phyloP scores from a whole-genome alignment of 495 filamentous ascomycete species.

The Oleoguttula mirabilis region DNA sequence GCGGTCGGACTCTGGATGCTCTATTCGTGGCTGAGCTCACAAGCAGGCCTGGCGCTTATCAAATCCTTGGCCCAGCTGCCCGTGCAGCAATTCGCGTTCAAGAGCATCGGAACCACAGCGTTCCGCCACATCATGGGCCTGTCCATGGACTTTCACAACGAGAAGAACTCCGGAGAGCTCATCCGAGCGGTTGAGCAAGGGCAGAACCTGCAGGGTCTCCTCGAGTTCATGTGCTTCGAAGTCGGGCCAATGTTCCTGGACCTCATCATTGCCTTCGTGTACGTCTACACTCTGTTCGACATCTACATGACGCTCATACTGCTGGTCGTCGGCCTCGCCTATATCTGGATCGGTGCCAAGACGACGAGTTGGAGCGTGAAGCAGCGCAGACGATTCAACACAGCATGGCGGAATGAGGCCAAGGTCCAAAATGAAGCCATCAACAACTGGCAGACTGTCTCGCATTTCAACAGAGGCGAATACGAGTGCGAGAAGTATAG shows the following conservation, averaged over 20 bases:
- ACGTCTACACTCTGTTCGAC: conserved; percentile 58
- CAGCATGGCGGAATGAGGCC: conserved; percentile 39
- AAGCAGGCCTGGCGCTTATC: conserved; percentile 13
- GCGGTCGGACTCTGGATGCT: conserved; percentile 28
- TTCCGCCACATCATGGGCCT: conserved; percentile 68
- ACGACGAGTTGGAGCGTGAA: conserved; percentile 19
- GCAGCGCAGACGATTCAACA: conserved; percentile 9
- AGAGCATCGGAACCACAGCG: conserved; percentile 48
- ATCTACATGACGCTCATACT: conserved; percentile 63
- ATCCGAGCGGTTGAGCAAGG: conserved; percentile 56
- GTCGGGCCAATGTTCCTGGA: conserved; percentile 61
- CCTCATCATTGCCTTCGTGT: conserved; percentile 53
- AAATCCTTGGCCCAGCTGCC: conserved; percentile 14
- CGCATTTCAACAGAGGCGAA: conserved; percentile 55
- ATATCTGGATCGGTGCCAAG: conserved; percentile 39
- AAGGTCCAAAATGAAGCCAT: conserved; percentile 52
- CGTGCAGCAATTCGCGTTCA: conserved; percentile 51
- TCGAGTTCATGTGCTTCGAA: conserved; percentile 55
- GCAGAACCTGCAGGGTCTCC: conserved; percentile 46
- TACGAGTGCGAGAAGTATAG: conserved; percentile 54
- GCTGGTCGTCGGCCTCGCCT: conserved; percentile 47
- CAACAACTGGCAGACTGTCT: conserved; percentile 55
- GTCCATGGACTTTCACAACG: conserved; percentile 68
- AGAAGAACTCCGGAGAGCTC: conserved; percentile 60
- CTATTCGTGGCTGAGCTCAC: conserved; percentile 14